Evolutionary conservation across 78 protist genomes (phyloP).

Genomic region (Dictyostelium capitatum): DNA sequence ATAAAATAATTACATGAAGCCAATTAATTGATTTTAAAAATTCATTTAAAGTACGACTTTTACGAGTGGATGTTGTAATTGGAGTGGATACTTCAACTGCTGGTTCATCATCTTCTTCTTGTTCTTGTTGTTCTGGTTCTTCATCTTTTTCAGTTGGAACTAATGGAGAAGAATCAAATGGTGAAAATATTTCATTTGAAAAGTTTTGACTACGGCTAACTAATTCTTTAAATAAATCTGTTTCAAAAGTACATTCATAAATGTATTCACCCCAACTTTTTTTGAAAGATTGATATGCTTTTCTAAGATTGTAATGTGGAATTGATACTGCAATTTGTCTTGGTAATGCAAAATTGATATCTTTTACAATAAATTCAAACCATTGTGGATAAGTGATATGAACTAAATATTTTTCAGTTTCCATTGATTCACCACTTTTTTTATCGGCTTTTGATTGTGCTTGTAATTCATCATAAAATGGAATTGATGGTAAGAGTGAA

Average conservation of each 20-base stretch:
- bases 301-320: slow-evolving; percentile 71
- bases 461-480: slow-evolving; percentile 58
- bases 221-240: slow-evolving; percentile 26
- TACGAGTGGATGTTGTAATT: background rate
- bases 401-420: slow-evolving; percentile 36
- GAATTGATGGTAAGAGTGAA: slow-evolving; percentile 47
- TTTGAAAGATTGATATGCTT: slow-evolving; percentile 57
- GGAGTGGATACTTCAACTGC: background rate
- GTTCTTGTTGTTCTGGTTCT: background rate
- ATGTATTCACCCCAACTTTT: slow-evolving; percentile 75
- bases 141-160: slow-evolving; percentile 30
- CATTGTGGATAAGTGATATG: slow-evolving; percentile 77
- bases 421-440: background rate
- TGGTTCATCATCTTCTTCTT: background rate
- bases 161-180: slow-evolving; percentile 45
- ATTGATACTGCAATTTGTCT: slow-evolving; percentile 67
- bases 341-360: slow-evolving; percentile 56
- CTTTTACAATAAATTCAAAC: slow-evolving; percentile 71
- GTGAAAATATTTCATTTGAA: slow-evolving; percentile 73
- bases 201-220: slow-evolving; percentile 31
- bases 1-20: slow-evolving; percentile 46
- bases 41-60: slow-evolving; percentile 19
- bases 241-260: slow-evolving; percentile 55
- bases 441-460: background rate
- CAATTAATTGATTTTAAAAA: slow-evolving; percentile 71